Evolutionary conservation across 176 grass and related monocot genomes (phyloP).

Genomic region (Thinopyrum elongatum): DNA sequence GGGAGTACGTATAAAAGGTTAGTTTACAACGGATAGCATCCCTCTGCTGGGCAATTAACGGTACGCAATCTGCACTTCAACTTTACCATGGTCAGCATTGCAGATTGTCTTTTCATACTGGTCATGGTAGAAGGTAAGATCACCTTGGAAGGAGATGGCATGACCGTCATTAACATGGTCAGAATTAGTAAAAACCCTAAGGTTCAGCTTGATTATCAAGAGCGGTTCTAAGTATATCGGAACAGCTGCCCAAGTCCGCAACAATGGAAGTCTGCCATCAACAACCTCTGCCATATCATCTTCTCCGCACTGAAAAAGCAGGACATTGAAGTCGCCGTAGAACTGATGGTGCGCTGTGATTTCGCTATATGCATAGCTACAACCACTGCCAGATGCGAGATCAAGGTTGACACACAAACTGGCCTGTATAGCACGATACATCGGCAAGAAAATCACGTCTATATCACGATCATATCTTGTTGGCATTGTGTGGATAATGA

Average conservation of each 20-base stretch:
- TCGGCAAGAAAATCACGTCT: neutral
- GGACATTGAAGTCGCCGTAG: neutral
- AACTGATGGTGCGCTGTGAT: neutral
- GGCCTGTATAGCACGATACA: neutral
- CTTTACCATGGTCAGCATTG: neutral
- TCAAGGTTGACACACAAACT: neutral
- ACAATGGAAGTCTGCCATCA: neutral
- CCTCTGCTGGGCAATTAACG: neutral
- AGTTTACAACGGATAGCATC: neutral
- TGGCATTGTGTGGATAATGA: neutral
- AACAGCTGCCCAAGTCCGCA: neutral
- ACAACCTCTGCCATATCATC: neutral
- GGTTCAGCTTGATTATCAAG: neutral
- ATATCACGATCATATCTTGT: neutral
- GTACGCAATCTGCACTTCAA: neutral
- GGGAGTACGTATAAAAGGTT: neutral
- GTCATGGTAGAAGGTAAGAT: neutral
- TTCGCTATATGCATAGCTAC: neutral
- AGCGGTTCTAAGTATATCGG: neutral
- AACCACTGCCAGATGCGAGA: neutral
- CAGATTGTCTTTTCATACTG: neutral
- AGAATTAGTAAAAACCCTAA: neutral
- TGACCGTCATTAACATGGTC: neutral
- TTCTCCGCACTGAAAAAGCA: neutral
- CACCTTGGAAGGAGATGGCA: neutral